A percentile compares a stretch with the other conserved stretches of the same genome.
These are phyloP conservation scores for Trichoderma semiorbis DNA, from an alignment of 2,329 filamentous ascomycete genomes.

Conservation along the genomic window DNA sequence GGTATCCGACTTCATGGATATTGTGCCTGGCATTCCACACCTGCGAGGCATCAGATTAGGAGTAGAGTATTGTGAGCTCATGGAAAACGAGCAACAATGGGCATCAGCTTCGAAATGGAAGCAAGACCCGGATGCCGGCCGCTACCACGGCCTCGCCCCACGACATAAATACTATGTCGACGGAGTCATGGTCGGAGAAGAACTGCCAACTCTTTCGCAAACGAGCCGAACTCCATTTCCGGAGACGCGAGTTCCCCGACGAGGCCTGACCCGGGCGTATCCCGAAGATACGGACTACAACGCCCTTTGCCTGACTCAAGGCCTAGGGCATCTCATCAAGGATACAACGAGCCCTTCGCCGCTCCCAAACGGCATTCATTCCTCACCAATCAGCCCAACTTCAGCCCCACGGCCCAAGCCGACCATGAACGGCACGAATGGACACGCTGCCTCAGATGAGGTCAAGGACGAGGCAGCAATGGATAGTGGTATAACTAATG, in stretches of 20 bases:
- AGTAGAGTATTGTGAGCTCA: conserved; percentile 58
- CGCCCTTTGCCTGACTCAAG: conserved; percentile 54
- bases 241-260: conserved; percentile 53
- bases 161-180: conserved; percentile 57
- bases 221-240: conserved; percentile 54
- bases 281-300: conserved; percentile 57
- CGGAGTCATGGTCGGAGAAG: conserved; percentile 51
- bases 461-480: conserved; percentile 21
- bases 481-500: conserved; percentile 30
- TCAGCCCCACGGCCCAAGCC: conserved; percentile 26
- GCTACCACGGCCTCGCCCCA: conserved; percentile 53
- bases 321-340: conserved; percentile 51
- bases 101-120: conserved; percentile 53
- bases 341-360: conserved; percentile 41
- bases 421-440: conserved; percentile 33
- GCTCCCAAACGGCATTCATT: conserved; percentile 45
- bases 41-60: conserved; percentile 53
- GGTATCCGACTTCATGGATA: conserved; percentile 60
- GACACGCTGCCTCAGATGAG: conserved; percentile 21
- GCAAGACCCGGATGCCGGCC: conserved; percentile 52
- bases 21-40: conserved; percentile 56
- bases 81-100: conserved; percentile 49
- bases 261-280: conserved; percentile 50
- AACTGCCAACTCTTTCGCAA: conserved; percentile 43
- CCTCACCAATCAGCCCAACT: conserved; percentile 43